Percentiles rank a stretch among this genome's conserved stretches.
Conservation (phyloP, 352 stramenopile genomes). For the Globisporangium recalcitrans region DNA sequence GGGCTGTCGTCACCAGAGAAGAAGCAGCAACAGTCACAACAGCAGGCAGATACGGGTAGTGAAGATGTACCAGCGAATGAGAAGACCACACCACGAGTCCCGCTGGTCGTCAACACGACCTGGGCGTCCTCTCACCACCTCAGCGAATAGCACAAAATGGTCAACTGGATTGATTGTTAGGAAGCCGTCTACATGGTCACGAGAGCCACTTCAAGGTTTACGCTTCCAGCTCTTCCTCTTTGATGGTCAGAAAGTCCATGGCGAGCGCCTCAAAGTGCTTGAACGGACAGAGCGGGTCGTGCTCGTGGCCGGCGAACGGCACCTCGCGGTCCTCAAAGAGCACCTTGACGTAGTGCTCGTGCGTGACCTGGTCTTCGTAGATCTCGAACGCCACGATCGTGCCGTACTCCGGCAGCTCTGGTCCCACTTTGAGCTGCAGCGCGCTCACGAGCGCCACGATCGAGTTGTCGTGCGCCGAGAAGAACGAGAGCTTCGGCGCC, state of each 20-base stretch:
- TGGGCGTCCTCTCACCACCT: constrained; percentile 27
- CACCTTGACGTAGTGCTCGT: constrained; percentile 51
- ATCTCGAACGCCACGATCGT: constrained; percentile 67
- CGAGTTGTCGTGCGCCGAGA: constrained; percentile 83
- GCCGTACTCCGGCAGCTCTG: constrained; percentile 58
- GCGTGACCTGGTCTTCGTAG: constrained; percentile 41
- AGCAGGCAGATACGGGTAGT: background rate
- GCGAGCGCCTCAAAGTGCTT: constrained; percentile 53
- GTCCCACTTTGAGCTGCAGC: constrained; percentile 58
- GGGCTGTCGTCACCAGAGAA: constrained; percentile 19
- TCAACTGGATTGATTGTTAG: no score
- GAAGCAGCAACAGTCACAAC: constrained; percentile 16
- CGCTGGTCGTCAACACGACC: constrained; percentile 38
- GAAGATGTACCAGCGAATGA: background rate
- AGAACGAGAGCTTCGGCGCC: constrained; percentile 61
- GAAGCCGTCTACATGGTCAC: background rate
- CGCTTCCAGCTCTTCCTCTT: background rate
- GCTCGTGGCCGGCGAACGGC: constrained; percentile 46
- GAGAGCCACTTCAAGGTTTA: background rate
- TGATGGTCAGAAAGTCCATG: constrained; percentile 37
- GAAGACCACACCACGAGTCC: constrained; percentile 22
- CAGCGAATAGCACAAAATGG: constrained; percentile 1
- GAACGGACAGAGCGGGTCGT: constrained; percentile 56
- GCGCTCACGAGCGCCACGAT: constrained; percentile 72
- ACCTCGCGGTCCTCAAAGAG: constrained; percentile 54